phyloP scores from a whole-genome alignment of 2,329 filamentous ascomycete genomes.

The Fusarium hostae region DNA sequence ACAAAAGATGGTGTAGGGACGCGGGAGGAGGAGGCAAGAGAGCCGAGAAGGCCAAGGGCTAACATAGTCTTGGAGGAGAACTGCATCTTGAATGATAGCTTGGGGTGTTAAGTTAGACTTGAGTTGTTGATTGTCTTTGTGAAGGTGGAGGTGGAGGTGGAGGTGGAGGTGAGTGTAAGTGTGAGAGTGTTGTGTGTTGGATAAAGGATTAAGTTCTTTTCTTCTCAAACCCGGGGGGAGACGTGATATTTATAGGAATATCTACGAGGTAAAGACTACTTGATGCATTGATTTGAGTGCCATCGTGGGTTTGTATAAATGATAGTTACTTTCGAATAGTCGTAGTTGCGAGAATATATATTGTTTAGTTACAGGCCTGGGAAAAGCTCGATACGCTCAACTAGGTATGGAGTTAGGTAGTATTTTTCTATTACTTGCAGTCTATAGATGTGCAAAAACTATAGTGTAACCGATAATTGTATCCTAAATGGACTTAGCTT shows the following conservation, averaged over 20 bases:
- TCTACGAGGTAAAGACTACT: no score
- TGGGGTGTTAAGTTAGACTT: neutral
- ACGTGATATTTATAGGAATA: neutral
- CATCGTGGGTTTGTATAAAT: neutral
- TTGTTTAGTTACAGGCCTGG: rapidly evolving
- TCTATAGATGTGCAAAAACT: rapidly evolving
- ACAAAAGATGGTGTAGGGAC: neutral
- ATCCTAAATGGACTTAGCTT: rapidly evolving
- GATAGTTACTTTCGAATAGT: no score
- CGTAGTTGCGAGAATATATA: rapidly evolving
- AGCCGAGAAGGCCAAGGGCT: neutral
- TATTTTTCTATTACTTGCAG: rapidly evolving
- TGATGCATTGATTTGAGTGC: rapidly evolving
- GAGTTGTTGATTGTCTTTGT: neutral
- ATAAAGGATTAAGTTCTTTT: neutral
- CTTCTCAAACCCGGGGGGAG: no score
- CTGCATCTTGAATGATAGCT: neutral
- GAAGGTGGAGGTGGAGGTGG: neutral
- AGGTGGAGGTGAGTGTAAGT: neutral
- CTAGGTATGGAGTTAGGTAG: neutral
- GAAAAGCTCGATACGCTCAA: rapidly evolving
- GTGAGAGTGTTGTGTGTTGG: neutral
- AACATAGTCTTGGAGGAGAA: neutral
- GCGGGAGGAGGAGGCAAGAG: no score
- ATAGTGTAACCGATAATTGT: no score